phyloP scores from a whole-genome alignment of 2,329 filamentous ascomycete genomes.

The Domatiomyces catenatus region DNA sequence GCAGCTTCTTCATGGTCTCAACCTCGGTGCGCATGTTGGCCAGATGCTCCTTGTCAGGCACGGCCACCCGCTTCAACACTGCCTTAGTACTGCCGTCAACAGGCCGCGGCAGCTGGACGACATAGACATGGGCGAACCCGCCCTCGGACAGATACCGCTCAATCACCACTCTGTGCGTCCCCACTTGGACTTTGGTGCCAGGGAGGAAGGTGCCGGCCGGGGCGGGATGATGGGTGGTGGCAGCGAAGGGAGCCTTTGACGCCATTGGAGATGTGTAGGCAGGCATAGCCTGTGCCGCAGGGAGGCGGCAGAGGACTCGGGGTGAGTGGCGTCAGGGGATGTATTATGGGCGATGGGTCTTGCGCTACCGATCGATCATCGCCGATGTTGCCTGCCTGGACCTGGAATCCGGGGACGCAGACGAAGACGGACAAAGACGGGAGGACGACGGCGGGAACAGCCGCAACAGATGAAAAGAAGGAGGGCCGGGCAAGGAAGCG shows the following conservation, averaged over 20 bases:
- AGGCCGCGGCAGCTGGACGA: slow-evolving; percentile 69
- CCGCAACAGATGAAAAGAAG: too few species aligned
- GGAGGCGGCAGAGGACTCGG: background rate
- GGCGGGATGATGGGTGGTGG: slow-evolving; percentile 14
- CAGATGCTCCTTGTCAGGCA: slow-evolving; percentile 87
- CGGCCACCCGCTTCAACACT: slow-evolving; percentile 86
- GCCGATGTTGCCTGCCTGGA: background rate
- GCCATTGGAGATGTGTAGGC: slow-evolving; percentile 15
- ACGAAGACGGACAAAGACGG: background rate
- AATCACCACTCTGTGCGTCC: slow-evolving; percentile 79
- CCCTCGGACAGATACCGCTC: slow-evolving; percentile 97
- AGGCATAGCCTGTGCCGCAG: slow-evolving; percentile 8
- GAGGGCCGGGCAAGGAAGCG: too few species aligned
- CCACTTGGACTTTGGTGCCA: slow-evolving; percentile 93
- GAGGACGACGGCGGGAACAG: too few species aligned
- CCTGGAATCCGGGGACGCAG: background rate
- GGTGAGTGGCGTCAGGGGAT: background rate
- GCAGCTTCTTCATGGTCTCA: slow-evolving; percentile 98
- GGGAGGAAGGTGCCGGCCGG: slow-evolving; percentile 78
- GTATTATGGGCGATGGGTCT: background rate
- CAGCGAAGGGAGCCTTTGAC: slow-evolving; percentile 10
- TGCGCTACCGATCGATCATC: slow-evolving; percentile 5
- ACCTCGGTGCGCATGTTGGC: slow-evolving; percentile 96
- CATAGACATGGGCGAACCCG: slow-evolving; percentile 95
- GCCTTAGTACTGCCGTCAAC: slow-evolving; percentile 65